A percentile compares a stretch with the other conserved stretches of the same genome.
Evolutionary conservation across 1,284 basidiomycete species (phyloP).

Genomic region (Ustilago hordei): DNA sequence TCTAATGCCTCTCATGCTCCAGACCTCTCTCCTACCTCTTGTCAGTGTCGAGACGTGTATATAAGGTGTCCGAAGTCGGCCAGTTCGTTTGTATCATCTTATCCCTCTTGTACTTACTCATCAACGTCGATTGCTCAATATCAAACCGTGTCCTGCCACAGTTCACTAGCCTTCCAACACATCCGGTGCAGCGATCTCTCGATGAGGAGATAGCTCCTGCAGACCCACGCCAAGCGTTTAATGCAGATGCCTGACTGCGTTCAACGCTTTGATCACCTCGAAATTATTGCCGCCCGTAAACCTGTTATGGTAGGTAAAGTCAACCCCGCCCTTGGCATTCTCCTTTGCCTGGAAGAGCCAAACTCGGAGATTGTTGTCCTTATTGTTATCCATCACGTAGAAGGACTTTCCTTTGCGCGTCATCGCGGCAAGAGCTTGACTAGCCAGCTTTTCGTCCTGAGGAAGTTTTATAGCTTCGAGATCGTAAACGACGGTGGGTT

Average conservation of each 20-base stretch:
- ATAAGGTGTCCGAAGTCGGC: too few species aligned
- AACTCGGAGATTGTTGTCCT: slow-evolving; percentile 1
- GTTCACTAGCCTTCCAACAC: too few species aligned
- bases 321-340: neutral
- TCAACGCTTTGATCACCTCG: neutral
- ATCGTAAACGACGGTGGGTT: neutral
- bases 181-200: too few species aligned
- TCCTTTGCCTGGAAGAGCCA: slow-evolving; percentile 5
- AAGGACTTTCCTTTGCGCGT: slow-evolving; percentile 5
- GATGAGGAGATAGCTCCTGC: too few species aligned
- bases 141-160: too few species aligned
- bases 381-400: slow-evolving; percentile 3
- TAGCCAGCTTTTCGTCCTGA: neutral
- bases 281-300: neutral
- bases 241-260: neutral
- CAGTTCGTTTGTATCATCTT: too few species aligned
- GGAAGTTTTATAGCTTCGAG: slow-evolving; percentile 7
- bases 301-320: slow-evolving; percentile 12
- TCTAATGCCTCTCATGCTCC: too few species aligned
- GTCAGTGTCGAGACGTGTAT: too few species aligned
- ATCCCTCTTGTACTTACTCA: too few species aligned
- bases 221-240: neutral
- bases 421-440: slow-evolving; percentile 11
- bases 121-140: too few species aligned
- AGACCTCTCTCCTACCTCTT: too few species aligned